These are phyloP conservation scores for Maudiozyma turicensis DNA, from an alignment of 805 yeast species.

Conservation along the genomic window DNA sequence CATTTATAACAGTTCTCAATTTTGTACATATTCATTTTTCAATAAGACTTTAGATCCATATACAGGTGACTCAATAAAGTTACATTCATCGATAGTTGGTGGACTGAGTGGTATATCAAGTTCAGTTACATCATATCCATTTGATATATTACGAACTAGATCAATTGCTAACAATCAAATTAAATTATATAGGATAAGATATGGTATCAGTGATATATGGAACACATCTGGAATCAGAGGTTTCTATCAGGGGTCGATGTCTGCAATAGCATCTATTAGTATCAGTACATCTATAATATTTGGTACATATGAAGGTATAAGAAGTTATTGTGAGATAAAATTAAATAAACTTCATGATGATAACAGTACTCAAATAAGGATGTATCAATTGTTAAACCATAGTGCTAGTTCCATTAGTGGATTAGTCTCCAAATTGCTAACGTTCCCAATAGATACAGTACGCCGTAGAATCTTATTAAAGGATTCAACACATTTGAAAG, in stretches of 20 bases:
- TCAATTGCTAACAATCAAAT: conserved; percentile 53
- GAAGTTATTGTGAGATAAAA: conserved; percentile 32
- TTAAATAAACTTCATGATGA: conserved; percentile 1
- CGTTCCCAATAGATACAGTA: conserved; percentile 81
- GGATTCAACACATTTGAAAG: neutral
- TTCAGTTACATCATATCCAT: conserved; percentile 72
- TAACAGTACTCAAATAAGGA: neutral
- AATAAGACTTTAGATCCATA: conserved; percentile 32
- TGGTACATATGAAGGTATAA: conserved; percentile 44
- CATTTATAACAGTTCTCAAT: conserved; percentile 78
- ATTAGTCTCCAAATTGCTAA: conserved; percentile 53
- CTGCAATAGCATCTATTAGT: conserved; percentile 53
- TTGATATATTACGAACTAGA: conserved; percentile 81
- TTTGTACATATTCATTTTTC: conserved; percentile 54
- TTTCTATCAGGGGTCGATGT: conserved; percentile 38
- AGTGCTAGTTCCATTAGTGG: conserved; percentile 73
- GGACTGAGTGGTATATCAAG: conserved; percentile 68
- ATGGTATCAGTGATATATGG: conserved; percentile 29
- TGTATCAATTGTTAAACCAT: conserved; percentile 34
- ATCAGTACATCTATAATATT: conserved; percentile 69
- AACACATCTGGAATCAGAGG: conserved; percentile 36
- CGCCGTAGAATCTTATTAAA: conserved; percentile 26
- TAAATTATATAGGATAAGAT: conserved; percentile 12
- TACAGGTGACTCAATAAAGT: conserved; percentile 14
- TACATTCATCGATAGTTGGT: conserved; percentile 50